Conservation (phyloP, 192 early-diverging fungal genomes). For the Neocallimastix lanati region DNA sequence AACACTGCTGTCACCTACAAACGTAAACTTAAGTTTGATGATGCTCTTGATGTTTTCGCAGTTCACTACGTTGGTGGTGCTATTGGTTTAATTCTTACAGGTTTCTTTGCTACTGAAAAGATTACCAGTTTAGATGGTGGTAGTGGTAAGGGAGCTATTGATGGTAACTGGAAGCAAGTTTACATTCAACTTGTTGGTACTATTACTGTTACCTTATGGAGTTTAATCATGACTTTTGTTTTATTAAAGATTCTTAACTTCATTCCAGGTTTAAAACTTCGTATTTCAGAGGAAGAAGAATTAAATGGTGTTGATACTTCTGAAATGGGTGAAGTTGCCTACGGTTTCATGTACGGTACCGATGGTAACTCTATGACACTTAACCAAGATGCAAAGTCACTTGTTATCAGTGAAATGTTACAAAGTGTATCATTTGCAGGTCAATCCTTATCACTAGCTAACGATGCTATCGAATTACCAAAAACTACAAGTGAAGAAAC, state of each 20-base stretch:
- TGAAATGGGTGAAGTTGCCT: conserved; percentile 3
- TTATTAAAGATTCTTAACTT: conserved; percentile 3
- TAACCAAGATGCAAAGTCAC: background rate
- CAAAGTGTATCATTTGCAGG: background rate
- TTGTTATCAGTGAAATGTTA: background rate
- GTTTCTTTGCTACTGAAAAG: conserved; percentile 2
- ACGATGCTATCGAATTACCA: background rate
- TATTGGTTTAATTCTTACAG: conserved; percentile 3
- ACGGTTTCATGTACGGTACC: background rate
- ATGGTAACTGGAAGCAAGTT: conserved; percentile 4
- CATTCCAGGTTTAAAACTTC: conserved; percentile 3
- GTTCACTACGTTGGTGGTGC: conserved; percentile 4
- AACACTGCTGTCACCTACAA: conserved; percentile 5
- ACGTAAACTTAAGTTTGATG: conserved; percentile 1
- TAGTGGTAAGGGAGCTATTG: conserved; percentile 1
- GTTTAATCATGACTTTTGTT: conserved; percentile 2
- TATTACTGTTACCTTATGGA: conserved; percentile 1
- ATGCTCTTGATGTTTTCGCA: conserved; percentile 5
- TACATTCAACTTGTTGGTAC: conserved; percentile 3
- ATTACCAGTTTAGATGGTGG: conserved; percentile 4
- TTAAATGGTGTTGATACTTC: conserved; percentile 3
- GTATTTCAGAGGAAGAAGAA: conserved; percentile 1
- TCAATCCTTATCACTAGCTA: background rate
- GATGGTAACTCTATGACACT: background rate
- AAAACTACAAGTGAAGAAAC: background rate